phyloP scores from a whole-genome alignment of 169 alveolate species.

The Plasmodium adleri region DNA sequence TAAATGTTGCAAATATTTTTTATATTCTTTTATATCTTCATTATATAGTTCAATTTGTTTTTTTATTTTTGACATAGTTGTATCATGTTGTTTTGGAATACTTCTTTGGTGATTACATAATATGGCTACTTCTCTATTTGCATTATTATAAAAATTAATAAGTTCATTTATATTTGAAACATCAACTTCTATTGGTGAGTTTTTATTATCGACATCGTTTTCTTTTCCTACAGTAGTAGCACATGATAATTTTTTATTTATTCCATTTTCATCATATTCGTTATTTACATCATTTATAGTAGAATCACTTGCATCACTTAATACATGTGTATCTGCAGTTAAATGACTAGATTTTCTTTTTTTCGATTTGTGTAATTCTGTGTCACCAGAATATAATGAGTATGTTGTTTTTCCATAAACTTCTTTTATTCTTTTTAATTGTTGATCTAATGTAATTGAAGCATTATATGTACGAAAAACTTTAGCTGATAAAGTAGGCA shows the following conservation, averaged over 20 bases:
- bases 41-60: slow-evolving; percentile 87
- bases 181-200: slow-evolving; percentile 84
- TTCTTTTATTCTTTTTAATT: slow-evolving; percentile 86
- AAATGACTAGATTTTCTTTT: slow-evolving; percentile 31
- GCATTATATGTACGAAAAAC: slow-evolving; percentile 99
- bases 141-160: slow-evolving; percentile 96
- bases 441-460: slow-evolving; percentile 95
- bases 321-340: slow-evolving; percentile 33
- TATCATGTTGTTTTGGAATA: slow-evolving; percentile 96
- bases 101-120: slow-evolving; percentile 97
- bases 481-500: slow-evolving; percentile 99
- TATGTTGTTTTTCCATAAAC: slow-evolving; percentile 29
- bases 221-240: slow-evolving; percentile 12
- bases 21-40: slow-evolving; percentile 90
- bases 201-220: slow-evolving; percentile 55
- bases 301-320: slow-evolving; percentile 55
- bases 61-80: slow-evolving; percentile 93
- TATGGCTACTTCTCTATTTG: slow-evolving; percentile 98
- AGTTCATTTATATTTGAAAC: slow-evolving; percentile 90
- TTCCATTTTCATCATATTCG: slow-evolving; percentile 32
- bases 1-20: slow-evolving; percentile 87
- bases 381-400: slow-evolving; percentile 17
- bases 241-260: slow-evolving; percentile 4
- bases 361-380: slow-evolving; percentile 33
- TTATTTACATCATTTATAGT: slow-evolving; percentile 35